These are phyloP conservation scores for Zygotorulaspora danielsina DNA, from an alignment of 805 yeast species.

Conservation along the genomic window DNA sequence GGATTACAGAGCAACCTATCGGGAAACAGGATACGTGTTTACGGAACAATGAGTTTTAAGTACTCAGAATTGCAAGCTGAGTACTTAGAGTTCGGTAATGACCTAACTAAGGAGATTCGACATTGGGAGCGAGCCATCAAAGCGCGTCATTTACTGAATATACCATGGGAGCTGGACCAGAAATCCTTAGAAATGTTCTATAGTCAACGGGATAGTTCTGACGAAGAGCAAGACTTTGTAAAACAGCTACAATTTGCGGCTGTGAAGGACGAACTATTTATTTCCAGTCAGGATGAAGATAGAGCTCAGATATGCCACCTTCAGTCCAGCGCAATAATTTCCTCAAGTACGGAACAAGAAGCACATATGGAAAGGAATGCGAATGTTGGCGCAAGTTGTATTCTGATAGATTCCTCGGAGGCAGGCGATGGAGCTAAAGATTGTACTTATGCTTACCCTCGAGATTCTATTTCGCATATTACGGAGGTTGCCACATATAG, in stretches of 20 bases:
- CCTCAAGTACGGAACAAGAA: neutral
- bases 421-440: neutral
- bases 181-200: neutral
- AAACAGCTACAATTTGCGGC: slow-evolving; percentile 22
- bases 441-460: too few relatives aligned
- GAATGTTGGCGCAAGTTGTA: neutral
- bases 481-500: slow-evolving; percentile 6
- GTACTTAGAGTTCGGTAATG: slow-evolving; percentile 21
- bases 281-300: slow-evolving; percentile 19
- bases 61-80: slow-evolving; percentile 35
- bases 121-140: slow-evolving; percentile 38
- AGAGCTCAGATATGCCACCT: neutral
- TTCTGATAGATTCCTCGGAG: neutral
- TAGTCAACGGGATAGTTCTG: slow-evolving; percentile 2
- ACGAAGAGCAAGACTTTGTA: slow-evolving; percentile 8
- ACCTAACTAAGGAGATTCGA: slow-evolving; percentile 32
- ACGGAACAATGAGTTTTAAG: slow-evolving; percentile 26
- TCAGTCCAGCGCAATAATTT: neutral
- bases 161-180: slow-evolving; percentile 36
- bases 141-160: slow-evolving; percentile 22
- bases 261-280: slow-evolving; percentile 18
- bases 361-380: neutral
- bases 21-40: slow-evolving; percentile 28
- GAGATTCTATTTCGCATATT: neutral
- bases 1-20: slow-evolving; percentile 23